A percentile compares a stretch with the other conserved stretches of the same genome.
These are phyloP conservation scores for Funneliformis mosseae DNA, from an alignment of 192 early-diverging fungal species.

Conservation along the genomic window DNA sequence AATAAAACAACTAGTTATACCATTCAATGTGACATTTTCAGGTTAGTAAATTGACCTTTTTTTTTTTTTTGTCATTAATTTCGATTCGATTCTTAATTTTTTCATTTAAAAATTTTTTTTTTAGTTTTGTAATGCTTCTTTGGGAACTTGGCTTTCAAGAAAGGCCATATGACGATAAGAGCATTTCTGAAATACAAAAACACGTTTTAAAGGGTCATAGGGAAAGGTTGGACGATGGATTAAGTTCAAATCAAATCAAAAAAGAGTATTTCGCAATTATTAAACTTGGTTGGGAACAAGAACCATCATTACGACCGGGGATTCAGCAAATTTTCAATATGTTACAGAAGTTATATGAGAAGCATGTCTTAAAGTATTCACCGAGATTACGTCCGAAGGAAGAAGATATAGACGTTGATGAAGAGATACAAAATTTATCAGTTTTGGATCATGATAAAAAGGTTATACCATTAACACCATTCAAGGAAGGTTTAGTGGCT, in stretches of 20 bases:
- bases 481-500: not conserved
- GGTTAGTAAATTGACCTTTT: not conserved
- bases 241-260: not conserved
- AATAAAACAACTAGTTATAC: not conserved
- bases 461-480: not conserved
- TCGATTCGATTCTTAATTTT: too few relatives aligned
- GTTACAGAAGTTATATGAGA: too few relatives aligned
- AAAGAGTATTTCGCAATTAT: not conserved
- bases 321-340: too few relatives aligned
- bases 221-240: not conserved
- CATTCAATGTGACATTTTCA: constrained; percentile 30
- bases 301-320: not conserved
- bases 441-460: not conserved
- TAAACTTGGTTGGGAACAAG: not conserved
- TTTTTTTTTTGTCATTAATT: too few relatives aligned
- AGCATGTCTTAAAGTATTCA: too few relatives aligned
- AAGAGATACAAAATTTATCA: not conserved
- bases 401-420: too few relatives aligned
- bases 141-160: constrained; percentile 4
- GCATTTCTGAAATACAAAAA: not conserved
- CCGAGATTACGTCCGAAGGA: too few relatives aligned
- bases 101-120: too few relatives aligned
- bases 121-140: not conserved
- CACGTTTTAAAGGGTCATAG: not conserved
- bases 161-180: not conserved